phyloP scores from a whole-genome alignment of 352 stramenopile species.

The Globisporangium polare region DNA sequence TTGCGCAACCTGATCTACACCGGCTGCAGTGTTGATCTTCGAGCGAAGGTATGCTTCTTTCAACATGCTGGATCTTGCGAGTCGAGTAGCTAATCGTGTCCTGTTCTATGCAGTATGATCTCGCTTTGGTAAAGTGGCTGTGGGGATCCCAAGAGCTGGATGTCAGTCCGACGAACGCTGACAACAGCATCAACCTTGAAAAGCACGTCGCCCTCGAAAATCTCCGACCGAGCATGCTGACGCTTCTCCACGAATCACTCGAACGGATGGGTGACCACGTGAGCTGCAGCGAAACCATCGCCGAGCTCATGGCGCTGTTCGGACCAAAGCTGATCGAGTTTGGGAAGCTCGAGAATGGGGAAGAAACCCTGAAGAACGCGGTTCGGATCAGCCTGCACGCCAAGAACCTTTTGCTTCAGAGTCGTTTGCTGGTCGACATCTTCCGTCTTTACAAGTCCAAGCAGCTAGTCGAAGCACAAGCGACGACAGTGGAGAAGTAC shows the following conservation, averaged over 20 bases:
- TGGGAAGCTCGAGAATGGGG: constrained; percentile 39
- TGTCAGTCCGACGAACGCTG: neutral
- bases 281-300: constrained; percentile 50
- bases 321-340: constrained; percentile 44
- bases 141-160: constrained; percentile 56
- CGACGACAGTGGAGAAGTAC: constrained; percentile 50
- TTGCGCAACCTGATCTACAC: constrained; percentile 41
- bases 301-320: constrained; percentile 70
- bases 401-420: constrained; percentile 76
- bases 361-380: constrained; percentile 58
- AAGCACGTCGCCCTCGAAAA: constrained; percentile 35
- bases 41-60: constrained; percentile 38
- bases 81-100: neutral
- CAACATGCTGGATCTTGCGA: neutral
- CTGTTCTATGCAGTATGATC: constrained; percentile 46
- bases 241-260: constrained; percentile 45
- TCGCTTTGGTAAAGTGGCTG: constrained; percentile 68
- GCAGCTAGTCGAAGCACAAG: constrained; percentile 31
- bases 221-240: constrained; percentile 36
- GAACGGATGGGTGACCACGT: constrained; percentile 38
- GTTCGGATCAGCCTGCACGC: constrained; percentile 44
- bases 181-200: constrained; percentile 10
- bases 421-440: constrained; percentile 50
- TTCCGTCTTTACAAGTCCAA: constrained; percentile 49
- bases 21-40: constrained; percentile 47